Conservation (phyloP, 148 eudicot species). For the Dianthus caryophyllus region DNA sequence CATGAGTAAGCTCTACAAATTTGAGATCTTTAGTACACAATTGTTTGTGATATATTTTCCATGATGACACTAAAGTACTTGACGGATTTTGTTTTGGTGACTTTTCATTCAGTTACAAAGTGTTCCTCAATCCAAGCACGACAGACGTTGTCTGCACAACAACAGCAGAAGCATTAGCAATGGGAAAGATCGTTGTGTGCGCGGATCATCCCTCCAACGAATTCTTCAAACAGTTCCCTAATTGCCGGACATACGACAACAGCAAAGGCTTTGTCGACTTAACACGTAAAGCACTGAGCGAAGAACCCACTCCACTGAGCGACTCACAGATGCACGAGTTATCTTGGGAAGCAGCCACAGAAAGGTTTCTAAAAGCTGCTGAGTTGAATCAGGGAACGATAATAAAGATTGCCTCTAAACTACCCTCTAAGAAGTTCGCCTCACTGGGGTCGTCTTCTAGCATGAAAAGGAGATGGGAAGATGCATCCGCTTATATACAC, state of each 20-base stretch:
- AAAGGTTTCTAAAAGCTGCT: conserved; percentile 58
- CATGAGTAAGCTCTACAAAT: conserved; percentile 73
- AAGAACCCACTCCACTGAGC: conserved; percentile 61
- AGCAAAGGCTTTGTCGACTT: conserved; percentile 57
- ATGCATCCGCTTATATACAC: conserved; percentile 68
- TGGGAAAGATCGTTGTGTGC: conserved; percentile 93
- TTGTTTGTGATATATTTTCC: neutral
- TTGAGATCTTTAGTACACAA: no score
- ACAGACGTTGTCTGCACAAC: conserved; percentile 97
- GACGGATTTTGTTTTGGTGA: neutral
- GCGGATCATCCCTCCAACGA: conserved; percentile 93
- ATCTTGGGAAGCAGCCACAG: conserved; percentile 95
- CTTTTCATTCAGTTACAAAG: conserved; percentile 64
- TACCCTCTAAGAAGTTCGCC: conserved; percentile 43
- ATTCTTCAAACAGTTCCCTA: conserved; percentile 90
- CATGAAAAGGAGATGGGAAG: conserved; percentile 52
- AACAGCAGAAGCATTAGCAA: conserved; percentile 96
- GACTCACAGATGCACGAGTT: conserved; percentile 61
- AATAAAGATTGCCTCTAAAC: conserved; percentile 17
- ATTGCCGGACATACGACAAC: conserved; percentile 61
- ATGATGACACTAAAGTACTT: neutral
- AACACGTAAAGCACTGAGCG: conserved; percentile 48
- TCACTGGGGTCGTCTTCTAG: conserved; percentile 56
- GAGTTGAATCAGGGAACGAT: conserved; percentile 35
- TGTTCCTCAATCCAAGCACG: conserved; percentile 94